Evolutionary conservation across 73 alveolate genomes (phyloP).

Genomic region (Urostyla sp.): DNA sequence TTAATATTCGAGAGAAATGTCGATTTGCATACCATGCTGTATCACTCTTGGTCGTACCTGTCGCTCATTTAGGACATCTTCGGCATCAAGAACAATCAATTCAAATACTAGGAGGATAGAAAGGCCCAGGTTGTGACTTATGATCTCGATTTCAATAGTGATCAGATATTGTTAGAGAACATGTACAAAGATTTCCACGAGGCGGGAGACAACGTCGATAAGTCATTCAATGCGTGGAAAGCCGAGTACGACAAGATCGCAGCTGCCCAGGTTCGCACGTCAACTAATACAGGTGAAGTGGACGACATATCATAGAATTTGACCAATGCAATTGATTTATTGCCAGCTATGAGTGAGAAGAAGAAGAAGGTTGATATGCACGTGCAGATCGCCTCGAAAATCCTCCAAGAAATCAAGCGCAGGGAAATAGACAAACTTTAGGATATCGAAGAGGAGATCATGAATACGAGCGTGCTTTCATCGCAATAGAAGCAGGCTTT

Average conservation of each 20-base stretch:
- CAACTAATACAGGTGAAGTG: constrained; percentile 38
- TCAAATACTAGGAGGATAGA: constrained; percentile 39
- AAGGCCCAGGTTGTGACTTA: constrained; percentile 46
- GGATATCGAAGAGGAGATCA: constrained; percentile 64
- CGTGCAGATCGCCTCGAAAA: constrained; percentile 52
- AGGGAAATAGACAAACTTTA: constrained; percentile 57
- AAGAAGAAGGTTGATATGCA: constrained; percentile 72
- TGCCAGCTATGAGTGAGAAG: constrained; percentile 65
- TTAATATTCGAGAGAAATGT: constrained; percentile 53
- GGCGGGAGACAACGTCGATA: constrained; percentile 68
- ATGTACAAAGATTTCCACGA: constrained; percentile 56
- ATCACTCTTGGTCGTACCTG: constrained; percentile 70
- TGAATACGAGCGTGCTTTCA: constrained; percentile 39
- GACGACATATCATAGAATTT: constrained; percentile 48
- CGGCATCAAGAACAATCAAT: constrained; percentile 50
- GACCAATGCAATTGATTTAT: constrained; percentile 58
- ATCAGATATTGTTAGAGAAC: constrained; percentile 53
- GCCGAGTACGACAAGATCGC: constrained; percentile 62
- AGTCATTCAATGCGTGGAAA: constrained; percentile 60
- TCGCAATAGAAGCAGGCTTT: neutral
- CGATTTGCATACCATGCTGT: constrained; percentile 61
- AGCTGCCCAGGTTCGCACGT: too few species aligned
- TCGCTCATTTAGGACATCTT: constrained; percentile 64
- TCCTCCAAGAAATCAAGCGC: constrained; percentile 52
- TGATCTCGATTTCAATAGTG: constrained; percentile 64